Base-by-base conservation (phyloP, 495 filamentous ascomycete genomes). In the Viridothelium virens region DNA sequence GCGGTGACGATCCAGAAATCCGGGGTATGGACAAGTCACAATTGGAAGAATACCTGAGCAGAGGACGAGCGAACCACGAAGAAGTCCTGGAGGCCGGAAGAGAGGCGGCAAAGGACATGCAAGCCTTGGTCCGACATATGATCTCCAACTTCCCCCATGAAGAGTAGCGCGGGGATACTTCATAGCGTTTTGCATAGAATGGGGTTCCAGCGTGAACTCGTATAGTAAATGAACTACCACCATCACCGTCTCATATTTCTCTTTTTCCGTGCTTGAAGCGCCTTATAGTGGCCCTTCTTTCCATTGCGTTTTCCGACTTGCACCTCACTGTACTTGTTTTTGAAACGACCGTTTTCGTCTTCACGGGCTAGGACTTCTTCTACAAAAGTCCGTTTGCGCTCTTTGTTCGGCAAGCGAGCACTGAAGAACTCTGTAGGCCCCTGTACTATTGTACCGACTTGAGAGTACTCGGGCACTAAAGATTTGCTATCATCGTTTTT, bases 371-470 rank as follows among this genome's bases (percentile, higher is more conserved):
- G 75, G 4, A 92, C 83, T 72, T 97, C 91, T 65, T 95, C 91
- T n/a, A 93, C 88, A 67, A 98, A 89, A 2, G 90, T 96, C 69
- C 83, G 84, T 79, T 95, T 96, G 67, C 90, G 82, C 71, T 97
- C 89, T 76, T 89, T 95, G 75, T 92, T 94, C 38, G 84, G 82
- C 44, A 97, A 82, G 31, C 94, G 84, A 16, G 83, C 82, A 68
- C 81, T 91, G 78, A 85, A 89, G 78, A 87, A 96, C 70, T 98
- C 94, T 0, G 91, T 91, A 25, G 92, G 90, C 0, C 92, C 93
- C 70, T 96, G 86, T 44, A 96, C 84, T 63, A 97, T 86, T 2
- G 89, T 95, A 56, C 94, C 94, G 33, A 96, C 86, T 69, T 95
- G 90, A 36, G 88, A 92, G 74, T 87, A 97, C 66, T 91, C 82